Percentiles rank a stretch among this genome's conserved stretches.
Conservation (phyloP, 805 yeast genomes). For the Kazachstania taianensis region DNA sequence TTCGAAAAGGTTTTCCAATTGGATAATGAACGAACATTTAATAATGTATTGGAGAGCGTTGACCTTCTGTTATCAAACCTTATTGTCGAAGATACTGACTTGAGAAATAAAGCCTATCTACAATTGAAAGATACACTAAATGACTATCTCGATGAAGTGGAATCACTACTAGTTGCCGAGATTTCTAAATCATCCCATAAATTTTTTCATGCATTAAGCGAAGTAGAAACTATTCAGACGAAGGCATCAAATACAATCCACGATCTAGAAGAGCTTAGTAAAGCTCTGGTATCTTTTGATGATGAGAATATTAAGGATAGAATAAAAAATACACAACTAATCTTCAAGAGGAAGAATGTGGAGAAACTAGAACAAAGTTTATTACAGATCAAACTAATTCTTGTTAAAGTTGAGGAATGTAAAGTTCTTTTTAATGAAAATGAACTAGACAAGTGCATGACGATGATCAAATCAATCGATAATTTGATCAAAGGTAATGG, state of each 20-base stretch:
- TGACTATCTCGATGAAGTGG: conserved; percentile 76
- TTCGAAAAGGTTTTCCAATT: conserved; percentile 60
- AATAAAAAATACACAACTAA: conserved; percentile 37
- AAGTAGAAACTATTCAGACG: conserved; percentile 52
- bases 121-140: conserved; percentile 70
- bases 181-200: conserved; percentile 77
- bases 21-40: conserved; percentile 81
- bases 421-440: conserved; percentile 24
- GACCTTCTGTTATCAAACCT: conserved; percentile 31
- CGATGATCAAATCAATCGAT: conserved; percentile 48
- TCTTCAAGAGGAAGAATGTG: conserved; percentile 47
- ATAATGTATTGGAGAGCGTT: conserved; percentile 55
- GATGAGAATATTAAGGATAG: conserved; percentile 42
- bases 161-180: conserved; percentile 67
- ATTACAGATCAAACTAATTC: conserved; percentile 36
- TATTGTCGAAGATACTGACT: conserved; percentile 21
- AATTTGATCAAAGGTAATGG: conserved; percentile 46
- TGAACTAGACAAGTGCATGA: conserved; percentile 45
- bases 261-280: conserved; percentile 37
- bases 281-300: conserved; percentile 38
- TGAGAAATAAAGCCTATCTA: conserved; percentile 39
- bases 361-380: conserved; percentile 54
- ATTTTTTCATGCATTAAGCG: conserved; percentile 77
- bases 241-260: conserved; percentile 44
- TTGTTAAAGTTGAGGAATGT: conserved; percentile 36